Conservation (phyloP, 306 rosid genomes). For the Vigna radiata region DNA sequence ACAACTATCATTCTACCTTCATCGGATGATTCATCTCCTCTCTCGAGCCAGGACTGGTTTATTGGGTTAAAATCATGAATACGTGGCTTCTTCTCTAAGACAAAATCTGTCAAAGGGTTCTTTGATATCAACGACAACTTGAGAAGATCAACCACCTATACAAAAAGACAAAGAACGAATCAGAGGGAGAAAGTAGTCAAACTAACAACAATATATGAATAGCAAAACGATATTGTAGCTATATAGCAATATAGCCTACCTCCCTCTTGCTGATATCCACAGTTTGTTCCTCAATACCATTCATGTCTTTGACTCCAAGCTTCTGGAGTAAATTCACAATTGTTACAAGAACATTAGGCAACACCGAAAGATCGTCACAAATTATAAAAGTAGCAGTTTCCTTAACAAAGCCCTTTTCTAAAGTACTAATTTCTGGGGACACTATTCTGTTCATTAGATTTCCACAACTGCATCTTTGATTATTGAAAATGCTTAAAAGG, state of each 20-base stretch:
- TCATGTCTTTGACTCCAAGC: neutral
- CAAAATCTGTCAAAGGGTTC: neutral
- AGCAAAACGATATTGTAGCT: neutral
- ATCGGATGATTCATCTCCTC: neutral
- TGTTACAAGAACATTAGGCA: constrained; percentile 11
- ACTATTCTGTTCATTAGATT: neutral
- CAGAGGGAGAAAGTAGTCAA: neutral
- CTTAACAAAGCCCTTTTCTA: constrained; percentile 6
- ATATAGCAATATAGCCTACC: neutral
- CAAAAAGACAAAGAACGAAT: neutral
- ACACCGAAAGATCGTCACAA: neutral
- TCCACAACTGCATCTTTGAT: constrained; percentile 27
- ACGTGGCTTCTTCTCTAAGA: neutral
- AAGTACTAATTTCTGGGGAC: fast-evolving
- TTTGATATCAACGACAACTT: neutral
- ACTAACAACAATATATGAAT: neutral
- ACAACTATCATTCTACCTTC: neutral
- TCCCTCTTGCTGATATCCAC: constrained; percentile 11
- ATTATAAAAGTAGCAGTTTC: constrained; percentile 14
- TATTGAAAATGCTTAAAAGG: neutral
- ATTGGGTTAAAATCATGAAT: neutral
- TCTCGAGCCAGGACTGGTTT: neutral
- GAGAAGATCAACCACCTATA: constrained; percentile 10
- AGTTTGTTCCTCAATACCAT: neutral
- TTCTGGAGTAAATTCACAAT: neutral